Evolutionary conservation across 768 basidiomycete species (phyloP).

Genomic region (Phanerodontia chrysosporium): DNA sequence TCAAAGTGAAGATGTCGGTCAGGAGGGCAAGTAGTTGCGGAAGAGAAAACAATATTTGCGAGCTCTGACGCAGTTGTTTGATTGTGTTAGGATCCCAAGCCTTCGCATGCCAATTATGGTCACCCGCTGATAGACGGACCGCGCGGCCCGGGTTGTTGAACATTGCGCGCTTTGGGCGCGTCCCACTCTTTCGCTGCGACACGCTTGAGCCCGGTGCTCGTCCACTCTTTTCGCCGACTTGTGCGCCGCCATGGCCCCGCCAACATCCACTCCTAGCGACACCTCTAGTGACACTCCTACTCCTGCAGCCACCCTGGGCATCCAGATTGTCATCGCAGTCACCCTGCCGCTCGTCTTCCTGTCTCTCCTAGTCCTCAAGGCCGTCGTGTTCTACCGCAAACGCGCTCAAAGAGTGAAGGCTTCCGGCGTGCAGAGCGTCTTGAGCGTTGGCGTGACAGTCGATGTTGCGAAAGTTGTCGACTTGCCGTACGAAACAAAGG

Average conservation of each 20-base stretch:
- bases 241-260: background rate
- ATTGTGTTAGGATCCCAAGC: background rate
- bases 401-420: background rate
- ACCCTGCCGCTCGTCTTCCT: background rate
- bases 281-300: background rate
- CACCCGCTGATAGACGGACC: background rate
- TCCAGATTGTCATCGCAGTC: background rate
- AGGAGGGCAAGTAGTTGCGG: no score
- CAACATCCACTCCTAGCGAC: background rate
- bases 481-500: background rate
- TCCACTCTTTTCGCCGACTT: background rate
- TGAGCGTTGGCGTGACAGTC: background rate
- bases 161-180: background rate
- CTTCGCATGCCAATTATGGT: background rate
- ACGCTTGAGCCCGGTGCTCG: conserved; percentile 2
- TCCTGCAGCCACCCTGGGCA: background rate
- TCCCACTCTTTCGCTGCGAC: background rate
- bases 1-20: no score
- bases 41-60: no score
- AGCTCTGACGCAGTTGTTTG: background rate
- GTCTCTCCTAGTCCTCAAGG: background rate
- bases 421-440: background rate
- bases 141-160: background rate
- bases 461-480: background rate
- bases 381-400: background rate